Conservation (phyloP, 176 grass and related monocot species). For the Musa itinerans region DNA sequence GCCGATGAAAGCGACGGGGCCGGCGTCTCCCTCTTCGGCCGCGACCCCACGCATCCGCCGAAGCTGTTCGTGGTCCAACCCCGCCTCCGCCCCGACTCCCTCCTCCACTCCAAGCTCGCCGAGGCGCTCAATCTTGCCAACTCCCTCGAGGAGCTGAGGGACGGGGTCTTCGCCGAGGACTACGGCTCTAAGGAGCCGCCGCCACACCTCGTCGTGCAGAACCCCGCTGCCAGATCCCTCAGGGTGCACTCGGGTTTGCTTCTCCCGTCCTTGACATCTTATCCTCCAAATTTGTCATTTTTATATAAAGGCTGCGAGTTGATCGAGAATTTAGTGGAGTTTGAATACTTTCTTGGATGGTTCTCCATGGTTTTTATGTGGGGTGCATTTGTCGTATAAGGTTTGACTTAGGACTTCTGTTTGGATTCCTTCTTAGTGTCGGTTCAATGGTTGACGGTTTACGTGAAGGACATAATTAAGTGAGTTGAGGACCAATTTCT, state of each 20-base stretch:
- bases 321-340: background rate
- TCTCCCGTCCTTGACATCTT: background rate
- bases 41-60: conserved; percentile 46
- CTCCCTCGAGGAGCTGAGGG: conserved; percentile 80
- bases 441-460: too few relatives aligned
- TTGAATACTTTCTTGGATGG: background rate
- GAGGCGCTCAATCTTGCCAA: conserved; percentile 90
- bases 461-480: too few relatives aligned
- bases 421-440: background rate
- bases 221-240: conserved; percentile 46
- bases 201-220: conserved; percentile 78
- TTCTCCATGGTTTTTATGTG: background rate
- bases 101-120: conserved; percentile 73
- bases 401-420: background rate
- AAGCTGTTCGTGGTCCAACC: conserved; percentile 80
- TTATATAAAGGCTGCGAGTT: background rate
- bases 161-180: conserved; percentile 51
- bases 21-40: conserved; percentile 46
- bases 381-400: background rate
- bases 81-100: conserved; percentile 54
- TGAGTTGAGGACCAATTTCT: too few relatives aligned
- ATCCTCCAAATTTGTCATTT: background rate
- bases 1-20: conserved; percentile 30
- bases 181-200: conserved; percentile 35
- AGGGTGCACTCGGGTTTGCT: conserved; percentile 48